A percentile compares a stretch with the other conserved stretches of the same genome.
phyloP scores from a whole-genome alignment of 305 asterid species.

The Solanum aculeatissimum region DNA sequence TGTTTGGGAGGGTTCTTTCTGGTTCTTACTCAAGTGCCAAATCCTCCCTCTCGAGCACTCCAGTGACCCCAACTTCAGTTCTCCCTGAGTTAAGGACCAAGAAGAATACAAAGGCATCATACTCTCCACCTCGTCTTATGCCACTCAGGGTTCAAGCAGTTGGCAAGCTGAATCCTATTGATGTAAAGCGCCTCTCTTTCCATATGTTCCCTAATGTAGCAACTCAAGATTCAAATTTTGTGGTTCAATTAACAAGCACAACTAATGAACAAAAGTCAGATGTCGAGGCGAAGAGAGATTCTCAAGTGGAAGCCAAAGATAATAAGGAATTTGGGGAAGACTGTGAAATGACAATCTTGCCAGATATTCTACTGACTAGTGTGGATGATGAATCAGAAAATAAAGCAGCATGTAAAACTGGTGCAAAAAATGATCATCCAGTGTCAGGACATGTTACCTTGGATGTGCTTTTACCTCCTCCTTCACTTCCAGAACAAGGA shows the following conservation, averaged over 20 bases:
- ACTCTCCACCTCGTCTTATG: constrained; percentile 45
- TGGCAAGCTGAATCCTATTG: constrained; percentile 71
- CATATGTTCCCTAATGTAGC: constrained; percentile 53
- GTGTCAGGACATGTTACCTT: constrained; percentile 2
- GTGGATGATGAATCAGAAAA: constrained; percentile 4
- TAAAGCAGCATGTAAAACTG: background rate
- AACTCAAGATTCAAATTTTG: constrained; percentile 24
- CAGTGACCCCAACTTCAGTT: constrained; percentile 83
- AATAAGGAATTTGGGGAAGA: constrained; percentile 11
- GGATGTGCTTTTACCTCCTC: constrained; percentile 20
- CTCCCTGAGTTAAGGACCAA: constrained; percentile 34
- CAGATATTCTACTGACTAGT: constrained; percentile 2
- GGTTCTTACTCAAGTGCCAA: constrained; percentile 24
- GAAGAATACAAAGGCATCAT: constrained; percentile 16
- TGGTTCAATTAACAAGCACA: constrained; percentile 12
- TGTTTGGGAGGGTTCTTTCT: constrained; percentile 40
- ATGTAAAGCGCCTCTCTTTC: constrained; percentile 62
- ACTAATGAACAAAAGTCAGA: constrained; percentile 2
- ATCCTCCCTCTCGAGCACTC: constrained; percentile 37
- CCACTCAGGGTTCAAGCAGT: constrained; percentile 56
- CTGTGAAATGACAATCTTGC: constrained; percentile 12
- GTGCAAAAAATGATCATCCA: background rate
- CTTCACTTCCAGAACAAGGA: constrained; percentile 10
- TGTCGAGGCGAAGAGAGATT: background rate
- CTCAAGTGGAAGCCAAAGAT: constrained; percentile 14